phyloP scores from a whole-genome alignment of 1,284 basidiomycete species.

The Cryptococcus sp. region DNA sequence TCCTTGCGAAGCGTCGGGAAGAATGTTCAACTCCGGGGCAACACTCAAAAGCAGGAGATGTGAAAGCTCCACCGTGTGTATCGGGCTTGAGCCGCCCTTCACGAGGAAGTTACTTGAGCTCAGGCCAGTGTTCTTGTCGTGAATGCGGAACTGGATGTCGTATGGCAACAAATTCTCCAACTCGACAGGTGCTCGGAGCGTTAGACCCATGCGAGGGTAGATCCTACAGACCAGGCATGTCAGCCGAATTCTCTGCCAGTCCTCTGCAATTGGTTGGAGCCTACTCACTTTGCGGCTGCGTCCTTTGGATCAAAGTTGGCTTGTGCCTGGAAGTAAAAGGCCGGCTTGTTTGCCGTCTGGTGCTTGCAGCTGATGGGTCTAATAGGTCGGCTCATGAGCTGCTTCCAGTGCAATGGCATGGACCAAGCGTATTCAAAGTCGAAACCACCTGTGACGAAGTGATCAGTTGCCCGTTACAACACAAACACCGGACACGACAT shows the following conservation, averaged over 20 bases:
- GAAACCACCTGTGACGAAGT: conserved; percentile 65
- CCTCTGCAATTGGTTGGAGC: neutral
- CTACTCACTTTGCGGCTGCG: conserved; percentile 60
- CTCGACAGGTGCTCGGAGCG: conserved; percentile 92
- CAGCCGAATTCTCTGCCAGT: neutral
- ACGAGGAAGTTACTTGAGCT: conserved; percentile 82
- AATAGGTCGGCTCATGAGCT: conserved; percentile 74
- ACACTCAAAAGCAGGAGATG: conserved; percentile 93
- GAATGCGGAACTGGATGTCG: conserved; percentile 93
- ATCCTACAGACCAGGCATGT: conserved; percentile 57
- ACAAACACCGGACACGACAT: conserved; percentile 48
- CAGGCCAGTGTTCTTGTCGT: conserved; percentile 92
- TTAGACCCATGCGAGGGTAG: conserved; percentile 81
- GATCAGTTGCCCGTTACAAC: neutral
- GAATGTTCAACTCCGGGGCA: conserved; percentile 63
- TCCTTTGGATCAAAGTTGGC: conserved; percentile 77
- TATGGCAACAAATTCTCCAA: conserved; percentile 95
- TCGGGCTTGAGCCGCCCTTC: conserved; percentile 91
- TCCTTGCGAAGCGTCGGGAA: too few relatives aligned
- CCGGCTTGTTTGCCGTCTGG: conserved; percentile 75
- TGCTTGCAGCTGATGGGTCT: conserved; percentile 87
- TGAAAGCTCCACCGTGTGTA: conserved; percentile 93
- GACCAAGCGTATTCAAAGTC: conserved; percentile 75
- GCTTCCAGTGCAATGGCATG: conserved; percentile 84
- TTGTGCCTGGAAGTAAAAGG: conserved; percentile 95